Base-by-base conservation (phyloP, 108 stramenopile genomes). In the Parmales sp. region DNA sequence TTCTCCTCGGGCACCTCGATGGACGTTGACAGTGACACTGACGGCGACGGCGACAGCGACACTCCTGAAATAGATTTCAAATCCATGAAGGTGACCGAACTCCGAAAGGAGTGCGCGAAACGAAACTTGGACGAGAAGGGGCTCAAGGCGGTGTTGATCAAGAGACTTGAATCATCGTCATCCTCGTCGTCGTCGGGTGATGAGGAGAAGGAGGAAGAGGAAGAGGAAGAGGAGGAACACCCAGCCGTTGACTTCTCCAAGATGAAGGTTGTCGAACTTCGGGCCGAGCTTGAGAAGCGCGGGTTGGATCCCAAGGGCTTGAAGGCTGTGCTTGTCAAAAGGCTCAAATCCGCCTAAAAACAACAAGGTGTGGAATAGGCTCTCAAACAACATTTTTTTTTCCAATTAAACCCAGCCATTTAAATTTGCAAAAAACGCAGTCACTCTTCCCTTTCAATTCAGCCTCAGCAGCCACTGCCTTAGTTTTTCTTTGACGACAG, bases 241-340 rank as follows among this genome's bases (percentile, higher is more conserved):
- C 23, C 23, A 20, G 38, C 41, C 39, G 20, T 23, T 29, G 64
- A 65, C 23, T 65, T 65, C 39, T 23, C 9, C 18, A 41, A 7
- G 6, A 5, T 65, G 16, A 65, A 65, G 39, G 64, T 65, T 11
- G 64, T 39, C n/a, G 64, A 65, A 28, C 39, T 65, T 23, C 6
- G 64, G 18, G 64, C 38, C 20, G 64, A 65, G 39, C 41, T 37
- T 39, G 19, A 11, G 18, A 39, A 65, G 39, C 37, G 64, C 22
- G 64, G 19, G 2, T 7, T 65, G 20, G 64, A 65, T 39, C 38
- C 37, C 64, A 65, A 18, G 0, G 64, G 64, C 19, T 16, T 65
- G 26, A 65, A 65, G 37, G 26, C 16, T 7, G 26, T 28, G 2
- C 39, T 65, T 20, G 26, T 65, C 22, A 41, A 65, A 29, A 11